A percentile compares a stretch with the other conserved stretches of the same genome.
Evolutionary conservation across 2,329 filamentous ascomycete genomes (phyloP).

Genomic region (Calonectria pseudoturangicola): DNA sequence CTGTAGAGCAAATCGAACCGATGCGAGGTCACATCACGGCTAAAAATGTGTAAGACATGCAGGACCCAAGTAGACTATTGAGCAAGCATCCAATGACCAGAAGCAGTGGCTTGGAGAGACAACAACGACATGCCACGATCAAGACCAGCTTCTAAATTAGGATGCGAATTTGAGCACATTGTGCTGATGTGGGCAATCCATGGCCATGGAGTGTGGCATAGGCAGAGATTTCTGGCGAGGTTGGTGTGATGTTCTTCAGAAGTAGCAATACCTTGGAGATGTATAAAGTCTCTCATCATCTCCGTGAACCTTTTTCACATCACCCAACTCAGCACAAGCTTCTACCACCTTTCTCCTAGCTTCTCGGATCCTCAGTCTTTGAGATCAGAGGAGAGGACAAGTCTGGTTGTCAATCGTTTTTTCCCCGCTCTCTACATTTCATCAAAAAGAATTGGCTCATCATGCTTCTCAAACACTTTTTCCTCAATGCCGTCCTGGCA

Average conservation of each 20-base stretch:
- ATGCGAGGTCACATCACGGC: background rate
- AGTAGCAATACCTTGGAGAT: background rate
- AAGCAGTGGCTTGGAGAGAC: background rate
- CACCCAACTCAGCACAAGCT: background rate
- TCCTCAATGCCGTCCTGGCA: background rate
- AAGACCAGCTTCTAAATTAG: slow-evolving; percentile 3
- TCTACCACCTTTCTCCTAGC: background rate
- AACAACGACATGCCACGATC: background rate
- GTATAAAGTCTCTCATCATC: background rate
- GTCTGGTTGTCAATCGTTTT: slow-evolving; percentile 12
- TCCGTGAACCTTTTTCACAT: background rate
- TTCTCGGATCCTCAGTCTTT: background rate
- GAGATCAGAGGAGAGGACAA: background rate
- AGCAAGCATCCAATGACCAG: background rate
- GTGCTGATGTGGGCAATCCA: background rate
- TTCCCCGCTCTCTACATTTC: background rate
- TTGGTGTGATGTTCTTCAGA: background rate
- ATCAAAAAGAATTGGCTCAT: background rate
- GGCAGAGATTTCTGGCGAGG: background rate
- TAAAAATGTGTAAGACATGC: slow-evolving; percentile 2
- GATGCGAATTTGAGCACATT: background rate
- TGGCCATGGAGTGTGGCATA: background rate
- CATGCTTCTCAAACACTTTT: slow-evolving; percentile 9
- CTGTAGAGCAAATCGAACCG: background rate
- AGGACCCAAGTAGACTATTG: background rate